phyloP scores from a whole-genome alignment of 805 yeast genomes.

The Schizosaccharomyces octosporus region DNA sequence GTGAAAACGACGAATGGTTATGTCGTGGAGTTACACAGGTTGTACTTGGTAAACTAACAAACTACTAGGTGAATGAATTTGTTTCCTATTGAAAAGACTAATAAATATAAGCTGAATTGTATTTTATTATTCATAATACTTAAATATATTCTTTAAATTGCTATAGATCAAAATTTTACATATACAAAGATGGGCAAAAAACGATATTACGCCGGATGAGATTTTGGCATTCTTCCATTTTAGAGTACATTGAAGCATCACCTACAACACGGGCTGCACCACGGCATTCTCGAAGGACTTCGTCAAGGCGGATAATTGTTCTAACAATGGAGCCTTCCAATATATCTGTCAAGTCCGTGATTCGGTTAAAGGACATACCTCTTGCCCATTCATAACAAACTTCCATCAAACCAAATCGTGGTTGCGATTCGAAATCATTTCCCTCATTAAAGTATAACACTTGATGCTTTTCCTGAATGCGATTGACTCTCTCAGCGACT shows the following conservation, averaged over 20 bases:
- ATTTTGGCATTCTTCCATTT: constrained; percentile 83
- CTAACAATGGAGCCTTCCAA: constrained; percentile 94
- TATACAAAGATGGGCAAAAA: constrained; percentile 80
- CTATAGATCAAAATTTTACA: constrained; percentile 17
- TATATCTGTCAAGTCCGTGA: constrained; percentile 68
- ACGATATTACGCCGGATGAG: constrained; percentile 89
- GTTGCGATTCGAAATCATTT: constrained; percentile 33
- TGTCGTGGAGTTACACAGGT: neutral
- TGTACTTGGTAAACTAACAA: too few relatives aligned
- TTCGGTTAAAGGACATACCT: constrained; percentile 74
- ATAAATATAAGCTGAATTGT: neutral
- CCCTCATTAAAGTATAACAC: constrained; percentile 65
- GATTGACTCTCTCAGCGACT: constrained; percentile 38
- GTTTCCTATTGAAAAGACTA: too few relatives aligned
- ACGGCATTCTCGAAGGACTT: constrained; percentile 80
- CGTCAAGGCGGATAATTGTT: constrained; percentile 82
- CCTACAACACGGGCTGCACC: constrained; percentile 88
- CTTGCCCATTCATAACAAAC: constrained; percentile 97
- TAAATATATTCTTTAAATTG: neutral
- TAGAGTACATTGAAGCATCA: constrained; percentile 65
- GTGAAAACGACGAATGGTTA: neutral
- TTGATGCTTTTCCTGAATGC: constrained; percentile 39
- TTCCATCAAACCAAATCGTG: constrained; percentile 66
- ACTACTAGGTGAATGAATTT: too few relatives aligned
- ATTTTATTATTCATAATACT: neutral